Evolutionary conservation across 2,329 filamentous ascomycete genomes (phyloP).

Genomic region (Sordariomycetes sp.): DNA sequence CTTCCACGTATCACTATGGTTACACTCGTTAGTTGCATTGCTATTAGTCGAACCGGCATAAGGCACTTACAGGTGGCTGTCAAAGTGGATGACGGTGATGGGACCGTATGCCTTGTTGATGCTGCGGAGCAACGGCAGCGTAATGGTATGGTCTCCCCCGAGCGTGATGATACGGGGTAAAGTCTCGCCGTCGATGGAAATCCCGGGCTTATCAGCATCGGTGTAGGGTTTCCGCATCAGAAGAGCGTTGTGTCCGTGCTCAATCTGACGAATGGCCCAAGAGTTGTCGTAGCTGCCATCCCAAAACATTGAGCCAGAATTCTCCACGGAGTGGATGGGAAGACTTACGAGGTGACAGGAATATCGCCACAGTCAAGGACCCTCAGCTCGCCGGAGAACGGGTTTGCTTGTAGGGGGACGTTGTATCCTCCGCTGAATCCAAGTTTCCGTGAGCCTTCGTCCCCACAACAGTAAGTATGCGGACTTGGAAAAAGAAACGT

Average conservation of each 20-base stretch:
- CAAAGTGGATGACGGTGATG: constrained; percentile 65
- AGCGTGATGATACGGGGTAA: neutral
- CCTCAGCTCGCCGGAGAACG: constrained; percentile 67
- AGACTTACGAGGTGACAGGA: constrained; percentile 68
- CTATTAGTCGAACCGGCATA: neutral
- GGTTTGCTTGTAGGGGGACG: constrained; percentile 72
- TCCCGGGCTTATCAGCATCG: constrained; percentile 30
- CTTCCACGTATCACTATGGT: constrained; percentile 31
- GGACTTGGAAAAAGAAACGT: constrained; percentile 46
- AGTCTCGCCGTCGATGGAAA: neutral
- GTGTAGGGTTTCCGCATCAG: constrained; percentile 23
- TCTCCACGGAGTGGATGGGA: constrained; percentile 14
- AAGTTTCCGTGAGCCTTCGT: constrained; percentile 1
- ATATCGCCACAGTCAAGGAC: constrained; percentile 89
- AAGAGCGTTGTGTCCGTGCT: constrained; percentile 65
- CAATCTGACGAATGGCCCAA: constrained; percentile 76
- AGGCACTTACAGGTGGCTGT: constrained; percentile 50
- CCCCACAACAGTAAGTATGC: constrained; percentile 47
- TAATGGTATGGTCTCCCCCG: neutral
- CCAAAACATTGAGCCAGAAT: neutral
- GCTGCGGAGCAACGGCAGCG: constrained; percentile 29
- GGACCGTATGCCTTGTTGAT: constrained; percentile 50
- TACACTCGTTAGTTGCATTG: constrained; percentile 8
- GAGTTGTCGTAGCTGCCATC: constrained; percentile 51
- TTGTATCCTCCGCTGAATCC: constrained; percentile 69